Percentiles rank a stretch among this genome's conserved stretches.
phyloP scores from a whole-genome alignment of 306 rosid species.

The Cucurbita moschata region DNA sequence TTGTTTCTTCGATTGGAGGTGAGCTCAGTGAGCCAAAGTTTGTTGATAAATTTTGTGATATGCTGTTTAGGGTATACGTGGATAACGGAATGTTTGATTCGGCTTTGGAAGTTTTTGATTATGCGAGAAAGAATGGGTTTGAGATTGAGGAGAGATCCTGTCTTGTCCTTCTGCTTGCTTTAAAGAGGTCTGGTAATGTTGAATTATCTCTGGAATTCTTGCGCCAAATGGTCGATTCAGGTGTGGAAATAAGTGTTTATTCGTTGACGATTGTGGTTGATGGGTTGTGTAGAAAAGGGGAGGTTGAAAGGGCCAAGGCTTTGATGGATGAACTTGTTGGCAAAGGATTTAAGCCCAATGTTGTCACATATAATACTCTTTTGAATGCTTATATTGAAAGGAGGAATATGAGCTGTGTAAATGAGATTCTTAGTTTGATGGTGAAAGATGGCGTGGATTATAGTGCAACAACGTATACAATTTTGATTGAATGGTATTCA shows the following conservation, averaged over 20 bases:
- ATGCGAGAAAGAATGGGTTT: constrained; percentile 20
- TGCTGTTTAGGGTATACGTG: constrained; percentile 55
- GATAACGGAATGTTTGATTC: constrained; percentile 42
- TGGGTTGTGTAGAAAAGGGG: constrained; percentile 43
- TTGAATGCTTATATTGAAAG: constrained; percentile 32
- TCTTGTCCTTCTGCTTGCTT: constrained; percentile 50
- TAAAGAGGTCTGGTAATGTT: constrained; percentile 28
- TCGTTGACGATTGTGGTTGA: constrained; percentile 52
- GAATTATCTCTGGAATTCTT: constrained; percentile 37
- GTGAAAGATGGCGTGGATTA: constrained; percentile 26
- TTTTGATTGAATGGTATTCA: constrained; percentile 46
- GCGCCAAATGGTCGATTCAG: constrained; percentile 38
- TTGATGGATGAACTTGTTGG: constrained; percentile 37
- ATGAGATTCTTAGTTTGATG: constrained; percentile 44
- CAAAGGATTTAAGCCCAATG: constrained; percentile 37
- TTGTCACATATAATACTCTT: constrained; percentile 48
- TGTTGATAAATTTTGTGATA: constrained; percentile 43
- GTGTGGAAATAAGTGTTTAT: constrained; percentile 36
- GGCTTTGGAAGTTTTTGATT: constrained; percentile 45
- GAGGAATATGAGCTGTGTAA: constrained; percentile 29
- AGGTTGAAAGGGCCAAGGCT: constrained; percentile 34
- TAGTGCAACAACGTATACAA: constrained; percentile 33
- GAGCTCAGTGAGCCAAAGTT: constrained; percentile 14
- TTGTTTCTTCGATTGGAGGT: constrained; percentile 27
- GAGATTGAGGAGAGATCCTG: constrained; percentile 71